phyloP scores from a whole-genome alignment of 78 protist species.

The Paulinella micropora region DNA sequence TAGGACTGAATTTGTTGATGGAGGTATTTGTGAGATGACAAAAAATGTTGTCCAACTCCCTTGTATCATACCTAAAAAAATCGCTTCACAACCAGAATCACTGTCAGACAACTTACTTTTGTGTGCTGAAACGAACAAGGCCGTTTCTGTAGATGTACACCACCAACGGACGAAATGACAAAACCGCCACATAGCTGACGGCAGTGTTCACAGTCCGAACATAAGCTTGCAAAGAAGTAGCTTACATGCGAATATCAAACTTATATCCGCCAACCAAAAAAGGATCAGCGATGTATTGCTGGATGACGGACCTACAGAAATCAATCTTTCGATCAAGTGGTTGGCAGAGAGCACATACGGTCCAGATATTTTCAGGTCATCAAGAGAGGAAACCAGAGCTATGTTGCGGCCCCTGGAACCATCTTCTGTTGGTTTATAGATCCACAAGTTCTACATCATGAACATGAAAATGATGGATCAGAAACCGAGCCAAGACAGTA shows the following conservation, averaged over 20 bases:
- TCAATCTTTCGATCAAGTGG: no score
- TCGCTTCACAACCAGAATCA: no score
- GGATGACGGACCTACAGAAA: constrained; percentile 28
- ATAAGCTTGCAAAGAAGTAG: no score
- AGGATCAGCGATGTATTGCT: constrained; percentile 37
- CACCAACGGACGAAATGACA: constrained; percentile 7
- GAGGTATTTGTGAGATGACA: constrained; percentile 47
- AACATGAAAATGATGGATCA: background rate
- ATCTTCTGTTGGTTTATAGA: background rate
- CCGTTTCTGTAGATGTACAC: constrained; percentile 26
- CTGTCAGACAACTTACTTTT: no score
- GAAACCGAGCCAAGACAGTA: background rate
- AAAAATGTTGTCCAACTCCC: background rate
- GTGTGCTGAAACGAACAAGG: constrained; percentile 34
- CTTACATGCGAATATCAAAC: constrained; percentile 48
- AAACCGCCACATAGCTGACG: constrained; percentile 38
- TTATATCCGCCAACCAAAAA: constrained; percentile 19
- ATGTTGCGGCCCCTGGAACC: background rate
- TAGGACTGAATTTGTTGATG: constrained; percentile 16
- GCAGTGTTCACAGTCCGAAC: no score
- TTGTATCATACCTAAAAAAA: no score
- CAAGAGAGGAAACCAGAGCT: background rate
- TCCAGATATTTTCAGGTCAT: no score
- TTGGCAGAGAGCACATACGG: no score
- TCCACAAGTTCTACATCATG: background rate